Percentiles rank a stretch among this genome's conserved stretches.
Conservation (phyloP, 2,329 filamentous ascomycete genomes). For the Furcasterigmium furcatum region DNA sequence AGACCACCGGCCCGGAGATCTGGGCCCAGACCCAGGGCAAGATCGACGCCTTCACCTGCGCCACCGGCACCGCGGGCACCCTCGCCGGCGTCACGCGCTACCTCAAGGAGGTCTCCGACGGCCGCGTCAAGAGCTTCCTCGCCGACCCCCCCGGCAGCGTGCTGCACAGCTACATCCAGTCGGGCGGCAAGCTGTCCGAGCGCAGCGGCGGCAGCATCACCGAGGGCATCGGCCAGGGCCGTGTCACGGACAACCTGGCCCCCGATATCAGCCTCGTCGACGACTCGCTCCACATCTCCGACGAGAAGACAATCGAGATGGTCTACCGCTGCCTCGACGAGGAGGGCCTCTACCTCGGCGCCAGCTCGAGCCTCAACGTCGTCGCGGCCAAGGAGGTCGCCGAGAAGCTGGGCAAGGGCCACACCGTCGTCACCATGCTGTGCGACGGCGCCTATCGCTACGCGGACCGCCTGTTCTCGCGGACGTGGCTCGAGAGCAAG, state of each 20-base stretch:
- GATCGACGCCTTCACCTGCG: slow-evolving; percentile 92
- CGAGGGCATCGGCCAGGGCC: slow-evolving; percentile 94
- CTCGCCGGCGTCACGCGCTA: slow-evolving; percentile 86
- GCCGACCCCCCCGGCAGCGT: slow-evolving; percentile 94
- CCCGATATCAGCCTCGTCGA: slow-evolving; percentile 83
- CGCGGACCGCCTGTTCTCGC: slow-evolving; percentile 88
- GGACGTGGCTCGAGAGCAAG: slow-evolving; percentile 87
- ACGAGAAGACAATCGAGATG: slow-evolving; percentile 97
- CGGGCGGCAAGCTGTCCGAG: slow-evolving; percentile 79
- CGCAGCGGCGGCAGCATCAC: slow-evolving; percentile 86
- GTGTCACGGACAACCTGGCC: slow-evolving; percentile 90
- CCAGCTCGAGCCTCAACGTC: slow-evolving; percentile 91
- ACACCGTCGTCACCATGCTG: slow-evolving; percentile 89
- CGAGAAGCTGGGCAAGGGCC: slow-evolving; percentile 80
- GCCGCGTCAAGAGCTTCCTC: slow-evolving; percentile 80
- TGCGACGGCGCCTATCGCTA: slow-evolving; percentile 98
- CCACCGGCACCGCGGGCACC: slow-evolving; percentile 89
- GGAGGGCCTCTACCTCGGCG: slow-evolving; percentile 92
- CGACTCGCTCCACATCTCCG: slow-evolving; percentile 77
- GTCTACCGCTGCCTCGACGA: slow-evolving; percentile 95
- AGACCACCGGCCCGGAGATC: slow-evolving; percentile 96
- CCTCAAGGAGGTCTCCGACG: slow-evolving; percentile 77
- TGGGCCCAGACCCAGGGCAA: slow-evolving; percentile 87
- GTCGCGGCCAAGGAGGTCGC: slow-evolving; percentile 93
- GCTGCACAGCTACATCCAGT: slow-evolving; percentile 86